Evolutionary conservation across 225 moss, liverwort and hornwort species (phyloP).

Genomic region (Rhytidiadelphus loreus): DNA sequence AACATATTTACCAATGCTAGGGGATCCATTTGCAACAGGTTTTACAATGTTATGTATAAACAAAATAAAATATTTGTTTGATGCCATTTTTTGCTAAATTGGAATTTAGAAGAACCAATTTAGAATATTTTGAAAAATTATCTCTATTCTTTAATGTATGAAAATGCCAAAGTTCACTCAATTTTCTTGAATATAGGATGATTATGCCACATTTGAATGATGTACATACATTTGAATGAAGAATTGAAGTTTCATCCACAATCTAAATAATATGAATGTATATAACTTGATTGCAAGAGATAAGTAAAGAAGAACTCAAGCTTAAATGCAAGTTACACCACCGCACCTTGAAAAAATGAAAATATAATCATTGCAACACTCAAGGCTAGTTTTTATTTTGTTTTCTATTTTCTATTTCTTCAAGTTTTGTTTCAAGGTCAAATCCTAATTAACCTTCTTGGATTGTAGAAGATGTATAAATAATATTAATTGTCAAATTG

Average conservation of each 20-base stretch:
- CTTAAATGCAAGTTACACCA: background rate
- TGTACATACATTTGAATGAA: background rate
- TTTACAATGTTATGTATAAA: background rate
- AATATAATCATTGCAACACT: background rate
- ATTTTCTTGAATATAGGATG: background rate
- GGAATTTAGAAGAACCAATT: background rate
- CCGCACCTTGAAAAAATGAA: background rate
- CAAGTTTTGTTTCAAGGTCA: background rate
- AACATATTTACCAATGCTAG: background rate
- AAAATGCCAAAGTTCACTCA: background rate
- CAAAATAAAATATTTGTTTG: background rate
- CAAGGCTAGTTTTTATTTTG: background rate
- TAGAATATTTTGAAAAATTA: background rate
- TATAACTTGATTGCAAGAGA: background rate
- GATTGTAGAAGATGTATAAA: background rate
- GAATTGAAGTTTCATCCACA: background rate
- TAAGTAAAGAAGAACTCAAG: rapidly evolving
- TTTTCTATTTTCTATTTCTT: background rate
- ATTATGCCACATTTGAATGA: background rate
- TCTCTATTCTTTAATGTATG: too few species aligned
- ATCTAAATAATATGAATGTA: background rate
- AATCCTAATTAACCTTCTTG: background rate
- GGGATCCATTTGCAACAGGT: too few species aligned
- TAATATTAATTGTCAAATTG: too few species aligned
- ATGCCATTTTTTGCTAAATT: too few species aligned